These are phyloP conservation scores for Boletus pseudopeckii DNA, from an alignment of 768 basidiomycete species.

Conservation along the genomic window DNA sequence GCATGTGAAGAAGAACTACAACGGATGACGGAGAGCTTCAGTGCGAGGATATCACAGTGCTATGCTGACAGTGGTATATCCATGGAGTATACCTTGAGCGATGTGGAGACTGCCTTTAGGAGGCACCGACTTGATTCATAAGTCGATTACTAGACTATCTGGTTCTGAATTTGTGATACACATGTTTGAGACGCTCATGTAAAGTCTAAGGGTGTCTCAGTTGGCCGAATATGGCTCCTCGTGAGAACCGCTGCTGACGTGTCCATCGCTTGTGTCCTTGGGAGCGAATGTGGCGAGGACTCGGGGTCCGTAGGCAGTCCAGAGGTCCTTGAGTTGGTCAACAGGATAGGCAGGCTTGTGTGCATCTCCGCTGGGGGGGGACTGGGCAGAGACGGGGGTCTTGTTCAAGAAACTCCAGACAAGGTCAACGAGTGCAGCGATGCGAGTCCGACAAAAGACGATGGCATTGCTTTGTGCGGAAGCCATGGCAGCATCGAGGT, in stretches of 20 bases:
- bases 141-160: conserved; percentile 6
- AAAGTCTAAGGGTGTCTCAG: conserved; percentile 6
- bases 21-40: conserved; percentile 67
- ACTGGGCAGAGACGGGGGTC: conserved; percentile 18
- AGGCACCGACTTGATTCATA: conserved; percentile 45
- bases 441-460: conserved; percentile 51
- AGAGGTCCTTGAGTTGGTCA: conserved; percentile 37
- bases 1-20: conserved; percentile 84
- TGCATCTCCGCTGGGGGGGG: conserved; percentile 23
- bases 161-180: conserved; percentile 4
- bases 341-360: conserved; percentile 19
- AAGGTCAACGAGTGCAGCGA: conserved; percentile 47
- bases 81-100: conserved; percentile 69
- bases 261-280: conserved; percentile 8
- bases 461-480: conserved; percentile 52
- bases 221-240: conserved; percentile 6
- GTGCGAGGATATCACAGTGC: conserved; percentile 67
- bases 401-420: conserved; percentile 45
- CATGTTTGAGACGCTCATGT: conserved; percentile 1
- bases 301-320: conserved; percentile 41
- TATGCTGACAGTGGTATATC: conserved; percentile 71
- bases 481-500: conserved; percentile 56
- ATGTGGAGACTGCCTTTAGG: conserved; percentile 78
- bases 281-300: conserved; percentile 32
- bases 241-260: conserved; percentile 4